Base-by-base conservation (phyloP, 257 asterid genomes). In the Handroanthus guayacan region DNA sequence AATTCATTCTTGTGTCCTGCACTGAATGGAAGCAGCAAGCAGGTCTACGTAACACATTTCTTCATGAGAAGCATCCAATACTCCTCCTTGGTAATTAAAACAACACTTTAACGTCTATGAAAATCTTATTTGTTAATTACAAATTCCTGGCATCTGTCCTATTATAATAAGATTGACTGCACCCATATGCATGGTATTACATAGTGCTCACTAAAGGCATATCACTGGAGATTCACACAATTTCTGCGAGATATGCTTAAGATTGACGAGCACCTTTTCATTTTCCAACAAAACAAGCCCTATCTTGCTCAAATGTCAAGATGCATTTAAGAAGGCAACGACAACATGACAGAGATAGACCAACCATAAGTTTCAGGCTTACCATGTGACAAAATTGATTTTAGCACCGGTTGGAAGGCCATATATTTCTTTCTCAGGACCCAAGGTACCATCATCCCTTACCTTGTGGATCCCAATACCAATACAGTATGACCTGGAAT, bases 401-500 rank as follows among this genome's bases (percentile, higher is more conserved):
- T 93, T 93, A 80, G 99, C 97, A 48, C 93, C 98, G 69, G 75
- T 82, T 5, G 98, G 98, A 66, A 91, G 89, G 73, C 89, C 97
- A 31, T 78, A 43, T 74, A 95, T 78, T 86, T 84, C 94, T 79
- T 55, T 93, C 81, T 95, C 97, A 52, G 96, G 97, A 68, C 99
- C 97, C 78, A 95, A 80, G 63, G 95, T 89, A 77, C 89, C 87
- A 85, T 91, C 95, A 36, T 88, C 88, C 88, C 86, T 76, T 77
- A 95, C 61, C 72, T 74, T 84, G 85, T 84, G 82, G 86, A 95
- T 88, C 74, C 88, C 97, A 55, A 95, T 90, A 64, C 96, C 98
- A 31, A 96, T 91, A 74, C 91, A 93, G 82, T 81, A 95, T 78
- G 98, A 95, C 99, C 99, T 95, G 92, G 72, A 81, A 81, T 81